These are phyloP conservation scores for Lentinus tigrinus DNA, from an alignment of 768 basidiomycete species.

Conservation along the genomic window DNA sequence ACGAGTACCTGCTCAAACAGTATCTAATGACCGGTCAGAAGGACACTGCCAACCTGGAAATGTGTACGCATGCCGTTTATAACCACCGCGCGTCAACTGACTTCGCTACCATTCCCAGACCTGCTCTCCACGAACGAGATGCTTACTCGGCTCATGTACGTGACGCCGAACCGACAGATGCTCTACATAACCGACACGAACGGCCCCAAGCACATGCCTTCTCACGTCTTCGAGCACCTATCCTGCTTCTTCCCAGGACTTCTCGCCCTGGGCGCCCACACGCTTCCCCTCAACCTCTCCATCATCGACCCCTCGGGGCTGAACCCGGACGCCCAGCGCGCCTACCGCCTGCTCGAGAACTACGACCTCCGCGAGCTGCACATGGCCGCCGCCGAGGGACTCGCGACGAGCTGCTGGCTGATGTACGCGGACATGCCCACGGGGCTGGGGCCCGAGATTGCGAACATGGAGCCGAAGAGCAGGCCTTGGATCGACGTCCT, in stretches of 20 bases:
- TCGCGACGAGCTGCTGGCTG: constrained; percentile 69
- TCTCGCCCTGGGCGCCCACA: constrained; percentile 67
- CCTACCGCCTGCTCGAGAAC: constrained; percentile 37
- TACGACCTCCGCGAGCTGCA: constrained; percentile 65
- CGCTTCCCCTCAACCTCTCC: constrained; percentile 48
- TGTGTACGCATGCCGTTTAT: constrained; percentile 49
- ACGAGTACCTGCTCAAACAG: constrained; percentile 77
- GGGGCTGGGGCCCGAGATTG: constrained; percentile 68
- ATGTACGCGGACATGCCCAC: constrained; percentile 70
- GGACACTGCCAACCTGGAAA: constrained; percentile 58
- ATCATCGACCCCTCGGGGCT: constrained; percentile 48
- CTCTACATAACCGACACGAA: constrained; percentile 64
- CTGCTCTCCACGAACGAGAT: constrained; percentile 61
- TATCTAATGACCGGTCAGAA: constrained; percentile 64
- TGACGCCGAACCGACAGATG: constrained; percentile 62
- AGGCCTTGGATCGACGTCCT: constrained; percentile 52
- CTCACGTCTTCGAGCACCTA: constrained; percentile 66
- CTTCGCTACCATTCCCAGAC: constrained; percentile 37
- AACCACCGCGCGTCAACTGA: not conserved
- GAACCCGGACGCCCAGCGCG: constrained; percentile 23
- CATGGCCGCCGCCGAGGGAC: constrained; percentile 73
- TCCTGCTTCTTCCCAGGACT: constrained; percentile 79
- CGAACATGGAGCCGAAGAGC: constrained; percentile 32
- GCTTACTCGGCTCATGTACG: constrained; percentile 61
- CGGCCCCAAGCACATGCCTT: constrained; percentile 33